Percentiles rank a stretch among this genome's conserved stretches.
These are phyloP conservation scores for Lachnellula willkommii DNA, from an alignment of 2,329 filamentous ascomycete species.

Conservation along the genomic window DNA sequence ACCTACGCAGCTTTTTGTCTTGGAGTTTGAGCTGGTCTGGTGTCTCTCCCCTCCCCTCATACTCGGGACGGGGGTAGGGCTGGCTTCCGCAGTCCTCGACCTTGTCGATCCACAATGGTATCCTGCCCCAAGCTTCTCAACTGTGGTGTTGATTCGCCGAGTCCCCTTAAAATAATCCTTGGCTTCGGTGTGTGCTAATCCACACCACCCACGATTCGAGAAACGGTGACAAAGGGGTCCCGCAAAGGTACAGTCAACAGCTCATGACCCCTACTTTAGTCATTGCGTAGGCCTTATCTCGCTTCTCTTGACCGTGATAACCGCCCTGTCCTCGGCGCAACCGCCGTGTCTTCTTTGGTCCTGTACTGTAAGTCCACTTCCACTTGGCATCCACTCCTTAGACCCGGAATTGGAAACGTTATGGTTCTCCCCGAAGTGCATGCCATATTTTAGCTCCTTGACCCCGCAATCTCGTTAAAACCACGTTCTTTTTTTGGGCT, in stretches of 20 bases:
- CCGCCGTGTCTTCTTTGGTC: neutral
- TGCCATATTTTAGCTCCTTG: neutral
- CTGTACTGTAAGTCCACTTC: neutral
- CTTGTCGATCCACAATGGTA: neutral
- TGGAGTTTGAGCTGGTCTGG: neutral
- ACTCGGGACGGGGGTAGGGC: too few species aligned
- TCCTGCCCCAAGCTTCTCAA: neutral
- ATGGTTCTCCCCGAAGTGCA: neutral
- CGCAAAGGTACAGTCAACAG: neutral
- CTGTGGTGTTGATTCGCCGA: neutral
- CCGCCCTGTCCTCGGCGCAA: neutral
- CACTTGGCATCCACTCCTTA: neutral
- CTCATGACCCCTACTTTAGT: neutral
- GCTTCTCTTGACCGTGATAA: too few species aligned
- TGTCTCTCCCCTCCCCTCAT: neutral
- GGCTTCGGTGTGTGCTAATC: neutral
- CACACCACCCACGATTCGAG: conserved; percentile 9
- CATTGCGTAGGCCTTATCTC: neutral
- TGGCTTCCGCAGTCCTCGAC: neutral
- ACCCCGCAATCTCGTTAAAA: conserved; percentile 5
- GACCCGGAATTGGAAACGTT: neutral
- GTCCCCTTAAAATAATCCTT: neutral
- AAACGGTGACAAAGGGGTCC: conserved; percentile 7
- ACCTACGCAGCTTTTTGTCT: neutral
- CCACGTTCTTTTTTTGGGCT: neutral